A percentile compares a stretch with the other conserved stretches of the same genome.
Evolutionary conservation across 257 asterid genomes (phyloP).

Genomic region (Capsicum chinense): DNA sequence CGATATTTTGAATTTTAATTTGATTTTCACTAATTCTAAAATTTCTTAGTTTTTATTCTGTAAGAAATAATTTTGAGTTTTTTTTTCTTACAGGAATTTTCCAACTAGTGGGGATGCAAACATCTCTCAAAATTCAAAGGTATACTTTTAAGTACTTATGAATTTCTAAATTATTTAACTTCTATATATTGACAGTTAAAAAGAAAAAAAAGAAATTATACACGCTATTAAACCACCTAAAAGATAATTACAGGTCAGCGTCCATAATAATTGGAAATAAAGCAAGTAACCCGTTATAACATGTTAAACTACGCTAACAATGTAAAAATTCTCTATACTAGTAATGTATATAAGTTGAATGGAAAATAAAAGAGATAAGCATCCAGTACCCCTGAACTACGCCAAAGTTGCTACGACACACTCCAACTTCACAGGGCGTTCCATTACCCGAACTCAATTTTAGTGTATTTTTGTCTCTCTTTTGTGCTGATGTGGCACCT

Average conservation of each 20-base stretch:
- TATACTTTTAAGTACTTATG: constrained; percentile 17
- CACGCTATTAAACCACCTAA: too few relatives aligned
- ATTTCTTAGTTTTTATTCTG: not conserved
- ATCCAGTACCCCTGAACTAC: too few relatives aligned
- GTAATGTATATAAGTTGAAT: not conserved
- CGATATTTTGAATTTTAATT: not conserved
- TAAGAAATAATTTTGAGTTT: not conserved
- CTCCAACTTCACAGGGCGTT: too few relatives aligned
- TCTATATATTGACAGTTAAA: not conserved
- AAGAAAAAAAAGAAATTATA: too few relatives aligned
- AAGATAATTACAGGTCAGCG: not conserved
- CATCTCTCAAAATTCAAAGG: constrained; percentile 51
- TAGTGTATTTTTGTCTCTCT: too few relatives aligned
- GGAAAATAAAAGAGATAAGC: too few relatives aligned
- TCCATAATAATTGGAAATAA: not conserved
- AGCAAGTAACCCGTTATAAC: too few relatives aligned
- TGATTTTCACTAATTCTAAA: not conserved
- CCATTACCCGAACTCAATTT: too few relatives aligned
- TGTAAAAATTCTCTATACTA: not conserved
- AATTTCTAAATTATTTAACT: not conserved
- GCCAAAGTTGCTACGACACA: too few relatives aligned
- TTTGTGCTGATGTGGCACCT: too few relatives aligned
- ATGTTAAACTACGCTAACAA: not conserved
- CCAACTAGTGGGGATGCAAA: constrained; percentile 64
- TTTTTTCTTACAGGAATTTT: constrained; percentile 55